These are phyloP conservation scores for Barbatosphaeria neglecta DNA, from an alignment of 495 filamentous ascomycete genomes.

Conservation along the genomic window DNA sequence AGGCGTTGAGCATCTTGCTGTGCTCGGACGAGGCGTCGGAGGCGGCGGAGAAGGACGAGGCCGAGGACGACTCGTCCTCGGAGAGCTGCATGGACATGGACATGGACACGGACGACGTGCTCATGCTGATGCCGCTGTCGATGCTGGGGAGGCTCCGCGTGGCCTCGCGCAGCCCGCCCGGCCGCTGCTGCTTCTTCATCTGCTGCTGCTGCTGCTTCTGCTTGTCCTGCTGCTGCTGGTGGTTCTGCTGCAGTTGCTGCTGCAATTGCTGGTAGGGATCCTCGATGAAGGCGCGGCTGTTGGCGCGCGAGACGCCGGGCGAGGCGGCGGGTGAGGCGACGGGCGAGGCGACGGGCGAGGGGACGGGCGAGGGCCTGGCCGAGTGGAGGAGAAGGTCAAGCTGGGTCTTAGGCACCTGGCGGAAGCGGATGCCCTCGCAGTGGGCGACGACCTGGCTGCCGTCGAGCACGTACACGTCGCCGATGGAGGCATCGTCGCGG, in stretches of 20 bases:
- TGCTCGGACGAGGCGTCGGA: too few species aligned
- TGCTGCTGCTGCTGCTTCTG: too few species aligned
- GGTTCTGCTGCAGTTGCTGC: too few species aligned
- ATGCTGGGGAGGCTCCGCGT: background rate
- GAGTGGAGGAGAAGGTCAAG: constrained; percentile 52
- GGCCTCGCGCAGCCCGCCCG: constrained; percentile 24
- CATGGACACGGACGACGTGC: too few species aligned
- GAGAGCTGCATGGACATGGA: background rate
- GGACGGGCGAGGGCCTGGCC: constrained; percentile 51
- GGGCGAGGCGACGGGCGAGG: constrained; percentile 47
- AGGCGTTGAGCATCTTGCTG: constrained; percentile 18
- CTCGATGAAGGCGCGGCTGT: constrained; percentile 5
- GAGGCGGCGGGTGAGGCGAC: background rate
- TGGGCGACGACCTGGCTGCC: constrained; percentile 47
- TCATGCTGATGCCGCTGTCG: constrained; percentile 4
- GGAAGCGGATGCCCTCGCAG: constrained; percentile 48
- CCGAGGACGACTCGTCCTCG: background rate
- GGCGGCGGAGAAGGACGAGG: too few species aligned
- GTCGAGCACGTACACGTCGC: constrained; percentile 57
- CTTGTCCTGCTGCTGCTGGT: too few species aligned
- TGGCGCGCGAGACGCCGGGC: background rate
- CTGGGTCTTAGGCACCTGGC: constrained; percentile 52
- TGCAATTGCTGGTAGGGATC: too few species aligned
- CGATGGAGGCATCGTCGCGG: constrained; percentile 36
- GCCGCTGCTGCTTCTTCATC: too few species aligned